Evolutionary conservation across 257 asterid genomes (phyloP), one percentile per base, ranked within the genome.

Genomic region (Solanum peruvianum): DNA sequence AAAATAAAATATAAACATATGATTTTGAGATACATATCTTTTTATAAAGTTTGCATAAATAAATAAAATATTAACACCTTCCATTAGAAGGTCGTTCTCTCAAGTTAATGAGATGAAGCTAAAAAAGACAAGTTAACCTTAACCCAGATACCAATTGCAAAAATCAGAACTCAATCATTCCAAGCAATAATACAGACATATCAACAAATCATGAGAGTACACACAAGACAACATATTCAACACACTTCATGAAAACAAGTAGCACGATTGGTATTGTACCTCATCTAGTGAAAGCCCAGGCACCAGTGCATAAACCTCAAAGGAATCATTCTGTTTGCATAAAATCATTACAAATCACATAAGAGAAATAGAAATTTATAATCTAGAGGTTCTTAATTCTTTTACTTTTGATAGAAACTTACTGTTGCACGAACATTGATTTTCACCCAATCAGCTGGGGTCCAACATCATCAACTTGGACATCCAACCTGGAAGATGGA

Each of bases 401-500:
- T 39, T 39, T 39, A 39, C 37, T 39, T 39, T 7, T 39, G 9
- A 39, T 8, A 39, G 42, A 2, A 39, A 39, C 42, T 39, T 39
- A 39, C 9, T 39, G 42, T 39, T 39, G 8, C 42, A 39, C 9
- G 42, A 39, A 6, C 42, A 39, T 6, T 39, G 42, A 39, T 39
- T 39, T 39, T 39, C 42, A 39, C 9, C 9, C 42, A 39, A 39
- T 39, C 42, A 39, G 42, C 9, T 1, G 9, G 42, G 42, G 9
- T 39, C 42, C 42, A 39, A 39, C 42, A 39, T 39, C 42, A 6
- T 1, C 9, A 39, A 39, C 42, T 89, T 96, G 75, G 67, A 96
- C 80, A 45, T 89, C 93, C 90, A 95, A 86, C 89, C 98, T 96
- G 92, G 87, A 70, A 87, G 73, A 66, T 66, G 73, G 73, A 66